Percentiles rank a stretch among this genome's conserved stretches.
Conservation (phyloP, 176 grass and related monocot species). For the Luzula sylvatica region DNA sequence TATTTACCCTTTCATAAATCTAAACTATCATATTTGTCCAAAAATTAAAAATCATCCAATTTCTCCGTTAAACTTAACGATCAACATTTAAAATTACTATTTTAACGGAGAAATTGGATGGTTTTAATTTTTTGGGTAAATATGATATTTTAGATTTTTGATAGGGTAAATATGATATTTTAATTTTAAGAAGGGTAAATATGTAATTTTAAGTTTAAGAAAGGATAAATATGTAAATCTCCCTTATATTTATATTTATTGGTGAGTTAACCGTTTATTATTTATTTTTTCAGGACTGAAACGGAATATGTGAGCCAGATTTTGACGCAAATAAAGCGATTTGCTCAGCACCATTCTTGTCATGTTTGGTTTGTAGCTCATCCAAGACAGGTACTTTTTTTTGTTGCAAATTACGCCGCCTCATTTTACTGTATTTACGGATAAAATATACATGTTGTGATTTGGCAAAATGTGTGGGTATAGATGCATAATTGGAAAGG, state of each 20-base stretch:
- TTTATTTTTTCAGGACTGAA: conserved; percentile 54
- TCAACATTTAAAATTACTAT: no score
- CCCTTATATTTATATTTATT: conserved; percentile 1
- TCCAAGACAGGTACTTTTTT: conserved; percentile 72
- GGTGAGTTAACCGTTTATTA: conserved; percentile 6
- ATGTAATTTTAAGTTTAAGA: no score
- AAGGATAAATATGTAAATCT: no score
- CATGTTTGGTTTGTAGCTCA: conserved; percentile 99
- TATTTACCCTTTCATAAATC: no score
- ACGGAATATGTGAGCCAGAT: conserved; percentile 97
- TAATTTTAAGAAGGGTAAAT: no score
- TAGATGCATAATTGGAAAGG: conserved; percentile 91
- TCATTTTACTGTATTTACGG: not conserved
- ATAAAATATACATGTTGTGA: not conserved
- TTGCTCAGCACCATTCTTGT: conserved; percentile 90
- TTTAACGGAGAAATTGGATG: no score
- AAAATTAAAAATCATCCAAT: no score
- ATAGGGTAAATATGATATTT: no score
- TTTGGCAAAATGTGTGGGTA: conserved; percentile 4
- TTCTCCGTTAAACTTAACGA: no score
- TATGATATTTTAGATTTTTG: no score
- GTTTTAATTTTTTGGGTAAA: no score
- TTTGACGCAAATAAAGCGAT: conserved; percentile 82
- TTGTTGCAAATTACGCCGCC: conserved; percentile 6
- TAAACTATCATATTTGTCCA: no score